Evolutionary conservation across 164 flowering plant species (phyloP), one percentile per base, ranked within the genome.

Genomic region (Sedum album): DNA sequence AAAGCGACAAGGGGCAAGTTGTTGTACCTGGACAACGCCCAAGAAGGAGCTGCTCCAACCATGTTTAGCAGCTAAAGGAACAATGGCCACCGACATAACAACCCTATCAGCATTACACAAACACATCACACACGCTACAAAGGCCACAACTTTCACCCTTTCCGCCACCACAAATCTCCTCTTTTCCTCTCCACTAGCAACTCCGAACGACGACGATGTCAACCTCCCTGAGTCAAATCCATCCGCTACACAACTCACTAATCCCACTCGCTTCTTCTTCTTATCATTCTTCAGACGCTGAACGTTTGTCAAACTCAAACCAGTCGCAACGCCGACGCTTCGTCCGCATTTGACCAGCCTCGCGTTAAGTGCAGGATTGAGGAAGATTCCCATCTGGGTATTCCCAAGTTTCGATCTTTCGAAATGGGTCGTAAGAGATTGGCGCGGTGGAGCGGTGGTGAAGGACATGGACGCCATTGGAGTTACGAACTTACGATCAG

Each of bases 21-120:
- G n/a, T n/a, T n/a, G 7, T 74, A 93, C 98, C 98, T 93, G 98
- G 51, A 93, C 96, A 73, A 93, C 81, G 71, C 98, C 98, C 63
- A 89, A 68, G 76, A 93, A 93, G 63, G 98, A 83, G 68, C 79
- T 90, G 74, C 86, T 81, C 98, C 98, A 93, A 8, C 91, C 96
- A 68, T 82, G 71, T 23, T 80, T 72, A 9, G 81, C 86, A 35
- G 96, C 96, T 1, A 93, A 82, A 33, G 98, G 97, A 68, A 93
- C 96, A 49, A 93, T 70, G 7, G 96, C 96, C 5, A 93, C 98
- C 8, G 96, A 90, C 98, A 93, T 93, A 7, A 93, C 98, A 14
- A 88, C 94, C 26, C 96, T 77, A 65, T 88, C 91, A 10, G 98
- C 98, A 80, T 88, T 93, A 67, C 93, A 90, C 26, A 93, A 71